Evolutionary conservation across 192 early-diverging fungal genomes (phyloP).

Genomic region (Umbelopsis sp.): DNA sequence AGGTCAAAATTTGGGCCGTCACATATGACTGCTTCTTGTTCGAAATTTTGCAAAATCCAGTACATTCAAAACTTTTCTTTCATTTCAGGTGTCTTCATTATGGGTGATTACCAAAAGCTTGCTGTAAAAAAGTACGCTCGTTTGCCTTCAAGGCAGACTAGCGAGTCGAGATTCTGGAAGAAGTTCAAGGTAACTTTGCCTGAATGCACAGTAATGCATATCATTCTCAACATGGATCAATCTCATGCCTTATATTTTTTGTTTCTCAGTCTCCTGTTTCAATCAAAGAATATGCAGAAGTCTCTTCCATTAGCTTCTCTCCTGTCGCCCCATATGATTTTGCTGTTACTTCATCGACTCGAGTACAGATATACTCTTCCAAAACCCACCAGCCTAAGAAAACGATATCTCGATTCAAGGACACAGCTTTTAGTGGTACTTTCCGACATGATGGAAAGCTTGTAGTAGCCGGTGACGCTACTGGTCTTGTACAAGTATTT

Average conservation of each 20-base stretch:
- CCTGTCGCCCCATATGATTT: conserved; percentile 83
- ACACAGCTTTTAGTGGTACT: conserved; percentile 78
- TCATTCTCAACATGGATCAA: not conserved
- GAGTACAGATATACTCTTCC: conserved; percentile 90
- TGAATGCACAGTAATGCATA: not conserved
- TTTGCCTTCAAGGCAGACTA: conserved; percentile 52
- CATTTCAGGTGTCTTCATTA: not conserved
- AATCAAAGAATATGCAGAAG: conserved; percentile 85
- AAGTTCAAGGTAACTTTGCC: conserved; percentile 65
- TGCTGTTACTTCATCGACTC: conserved; percentile 85
- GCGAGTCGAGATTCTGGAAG: conserved; percentile 77
- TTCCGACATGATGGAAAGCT: conserved; percentile 88
- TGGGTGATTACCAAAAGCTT: conserved; percentile 58
- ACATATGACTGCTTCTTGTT: not conserved
- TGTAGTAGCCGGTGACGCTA: conserved; percentile 90
- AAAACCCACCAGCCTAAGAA: conserved; percentile 84
- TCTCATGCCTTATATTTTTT: not conserved
- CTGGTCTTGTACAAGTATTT: conserved; percentile 85
- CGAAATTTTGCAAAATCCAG: not conserved
- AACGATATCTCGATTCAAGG: conserved; percentile 91
- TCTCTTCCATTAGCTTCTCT: conserved; percentile 83
- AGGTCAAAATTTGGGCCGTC: no score
- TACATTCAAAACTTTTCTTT: conserved; percentile 3
- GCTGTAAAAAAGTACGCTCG: conserved; percentile 57
- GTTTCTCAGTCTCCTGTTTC: conserved; percentile 75